Base-by-base conservation (phyloP, 805 yeast genomes). In the Pichia rugopelliculosa region DNA sequence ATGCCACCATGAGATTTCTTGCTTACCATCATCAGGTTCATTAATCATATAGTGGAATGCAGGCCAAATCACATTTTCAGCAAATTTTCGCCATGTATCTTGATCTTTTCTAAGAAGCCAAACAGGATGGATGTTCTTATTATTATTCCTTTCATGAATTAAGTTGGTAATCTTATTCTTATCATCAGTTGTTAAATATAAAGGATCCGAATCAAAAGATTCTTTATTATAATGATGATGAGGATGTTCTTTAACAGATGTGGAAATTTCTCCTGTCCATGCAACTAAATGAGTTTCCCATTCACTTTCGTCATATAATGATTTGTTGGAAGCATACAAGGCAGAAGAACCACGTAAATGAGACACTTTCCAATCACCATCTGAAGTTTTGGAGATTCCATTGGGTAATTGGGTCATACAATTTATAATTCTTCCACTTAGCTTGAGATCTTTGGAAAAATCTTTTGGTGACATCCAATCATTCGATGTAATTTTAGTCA, bases 51-150 rank as follows among this genome's bases (percentile, higher is more conserved):
- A 93, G 61, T 93, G 99, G 66, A 91, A 81, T 2, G 88, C 84
- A 1, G 96, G 96, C 98, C 99, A 93, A 25, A 93, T 70, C 20
- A 83, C 82, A 57, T 84, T 80, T 61, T 91, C 98, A 1, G 97
- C 95, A 60, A 87, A 91, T 55, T 74, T 75, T 55, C 97, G 75
- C 96, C 97, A 91, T 50, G 90, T 72, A 39, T 72, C 72, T 63
- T 86, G 95, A 65, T 85, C 85, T 51, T 82, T 77, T 52, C 93
- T 76, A 47, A 85, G 71, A 30, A 91, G 69, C 96, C 97, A 90
- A 45, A 91, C 85, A 0, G 98, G 97, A 59, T 84, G 93, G 41
- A 87, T 71, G 46, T 75, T 70, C 15, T 74, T 71, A 23, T 79
- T 66, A 18, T 69, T 65, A 55, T 74, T 73, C 17, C 73, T 75